Evolutionary conservation across 2,329 filamentous ascomycete species (phyloP).

Genomic region (Fusarium phyllophilum): DNA sequence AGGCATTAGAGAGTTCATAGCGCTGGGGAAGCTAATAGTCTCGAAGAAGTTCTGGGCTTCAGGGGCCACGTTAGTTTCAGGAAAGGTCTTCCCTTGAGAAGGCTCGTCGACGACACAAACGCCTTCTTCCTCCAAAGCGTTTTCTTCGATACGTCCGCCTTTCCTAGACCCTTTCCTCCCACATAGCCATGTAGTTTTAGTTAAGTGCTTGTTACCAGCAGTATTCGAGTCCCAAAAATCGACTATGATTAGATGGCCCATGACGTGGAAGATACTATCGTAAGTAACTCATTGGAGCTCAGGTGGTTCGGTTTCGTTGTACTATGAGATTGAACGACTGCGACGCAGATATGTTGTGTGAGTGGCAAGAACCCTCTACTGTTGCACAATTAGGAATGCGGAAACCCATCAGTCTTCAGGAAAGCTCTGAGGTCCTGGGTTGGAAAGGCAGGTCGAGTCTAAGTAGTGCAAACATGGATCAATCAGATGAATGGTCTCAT

Average conservation of each 20-base stretch:
- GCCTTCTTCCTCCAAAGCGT: neutral
- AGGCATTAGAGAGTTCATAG: neutral
- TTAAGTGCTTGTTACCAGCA: neutral
- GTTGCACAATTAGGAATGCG: neutral
- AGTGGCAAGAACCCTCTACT: neutral
- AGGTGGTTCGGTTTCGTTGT: neutral
- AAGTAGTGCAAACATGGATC: neutral
- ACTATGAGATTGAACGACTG: neutral
- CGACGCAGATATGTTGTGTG: neutral
- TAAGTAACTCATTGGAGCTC: neutral
- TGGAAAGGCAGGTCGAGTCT: neutral
- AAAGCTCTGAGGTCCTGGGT: neutral
- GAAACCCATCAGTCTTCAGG: neutral
- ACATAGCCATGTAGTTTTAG: neutral
- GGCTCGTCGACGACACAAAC: neutral
- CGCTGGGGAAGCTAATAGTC: neutral
- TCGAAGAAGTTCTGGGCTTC: neutral
- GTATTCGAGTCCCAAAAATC: neutral
- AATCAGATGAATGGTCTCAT: neutral
- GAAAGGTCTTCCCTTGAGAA: neutral
- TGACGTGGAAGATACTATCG: neutral
- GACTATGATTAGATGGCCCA: neutral
- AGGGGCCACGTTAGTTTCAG: neutral
- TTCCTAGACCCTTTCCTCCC: neutral
- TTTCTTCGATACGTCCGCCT: neutral